Evolutionary conservation across 306 rosid genomes (phyloP), one percentile per base, ranked within the genome.

Genomic region (Lathyrus tuberosus): DNA sequence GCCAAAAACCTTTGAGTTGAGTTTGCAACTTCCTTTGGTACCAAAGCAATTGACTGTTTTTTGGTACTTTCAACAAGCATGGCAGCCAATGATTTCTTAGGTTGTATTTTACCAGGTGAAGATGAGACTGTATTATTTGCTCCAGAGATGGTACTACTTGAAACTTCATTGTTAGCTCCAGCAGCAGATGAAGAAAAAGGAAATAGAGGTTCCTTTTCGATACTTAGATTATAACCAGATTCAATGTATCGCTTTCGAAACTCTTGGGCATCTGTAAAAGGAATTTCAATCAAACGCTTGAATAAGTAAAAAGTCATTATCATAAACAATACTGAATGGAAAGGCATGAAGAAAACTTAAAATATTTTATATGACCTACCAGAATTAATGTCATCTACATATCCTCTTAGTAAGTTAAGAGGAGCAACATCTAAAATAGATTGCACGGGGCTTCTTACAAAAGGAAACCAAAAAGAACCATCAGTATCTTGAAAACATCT

Each of bases 71-170:
- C 99, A 77, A 91, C 95, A 69, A 95, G 87, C 59, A 81, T 69
- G 64, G 95, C 90, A 77, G 97, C 97, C 79, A 95, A 71, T 70
- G 99, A 83, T 80, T 95, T 95, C 86, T 84, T 95, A 56, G 91
- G 92, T 47, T 71, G 82, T 70, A 72, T 84, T 78, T 83, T 84
- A 80, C 77, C 69, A 52, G 84, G 78, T 60, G 88, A 80, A 59
- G 74, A 67, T 78, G 85, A 28, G 65, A 33, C 72, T 11, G 63
- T 62, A 61, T 75, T 81, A 80, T 65, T 79, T 78, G 75, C 68
- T 65, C 82, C 51, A 40, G 82, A 24, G 64, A 65, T 60, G 37
- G 70, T 68, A 76, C 78, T 79, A 77, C 79, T 72, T 62, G 67
- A 79, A 78, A 30, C 71, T 53, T 83, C 87, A 72, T 64, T 69